Evolutionary conservation across 495 filamentous ascomycete species (phyloP).

Genomic region (Niebla homalea): DNA sequence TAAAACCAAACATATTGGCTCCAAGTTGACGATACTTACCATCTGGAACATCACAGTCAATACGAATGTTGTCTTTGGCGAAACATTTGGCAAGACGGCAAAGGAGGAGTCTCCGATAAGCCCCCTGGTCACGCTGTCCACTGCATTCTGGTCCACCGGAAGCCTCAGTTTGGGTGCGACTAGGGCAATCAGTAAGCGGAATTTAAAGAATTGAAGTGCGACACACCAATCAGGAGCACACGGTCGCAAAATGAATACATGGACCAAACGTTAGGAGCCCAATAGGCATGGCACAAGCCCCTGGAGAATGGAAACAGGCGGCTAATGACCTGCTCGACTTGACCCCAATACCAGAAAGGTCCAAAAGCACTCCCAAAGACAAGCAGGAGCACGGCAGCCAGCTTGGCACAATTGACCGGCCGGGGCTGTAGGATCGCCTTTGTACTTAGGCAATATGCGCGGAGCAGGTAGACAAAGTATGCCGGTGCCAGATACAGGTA

Average conservation of each 20-base stretch:
- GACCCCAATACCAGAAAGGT: constrained; percentile 72
- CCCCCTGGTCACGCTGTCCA: constrained; percentile 82
- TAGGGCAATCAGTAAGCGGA: constrained; percentile 23
- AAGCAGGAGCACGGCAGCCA: constrained; percentile 55
- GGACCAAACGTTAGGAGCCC: constrained; percentile 96
- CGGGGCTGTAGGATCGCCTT: constrained; percentile 63
- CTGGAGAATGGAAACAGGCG: constrained; percentile 88
- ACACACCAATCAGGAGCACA: constrained; percentile 62
- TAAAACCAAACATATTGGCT: constrained; percentile 1
- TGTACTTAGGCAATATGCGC: constrained; percentile 75
- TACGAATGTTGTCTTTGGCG: constrained; percentile 63
- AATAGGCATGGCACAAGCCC: constrained; percentile 92
- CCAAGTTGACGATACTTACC: constrained; percentile 27
- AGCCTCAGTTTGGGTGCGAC: constrained; percentile 73
- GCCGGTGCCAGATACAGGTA: constrained; percentile 94
- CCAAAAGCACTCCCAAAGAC: constrained; percentile 81
- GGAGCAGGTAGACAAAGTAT: constrained; percentile 85
- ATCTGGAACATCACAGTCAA: constrained; percentile 74
- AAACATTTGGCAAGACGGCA: constrained; percentile 79
- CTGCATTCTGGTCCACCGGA: constrained; percentile 53
- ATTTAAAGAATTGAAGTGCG: not conserved
- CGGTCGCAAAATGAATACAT: constrained; percentile 89
- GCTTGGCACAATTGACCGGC: constrained; percentile 66
- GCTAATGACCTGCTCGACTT: constrained; percentile 75
- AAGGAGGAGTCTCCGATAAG: constrained; percentile 93